Conservation (phyloP, 768 basidiomycete genomes). For the Tricholomella constricta region DNA sequence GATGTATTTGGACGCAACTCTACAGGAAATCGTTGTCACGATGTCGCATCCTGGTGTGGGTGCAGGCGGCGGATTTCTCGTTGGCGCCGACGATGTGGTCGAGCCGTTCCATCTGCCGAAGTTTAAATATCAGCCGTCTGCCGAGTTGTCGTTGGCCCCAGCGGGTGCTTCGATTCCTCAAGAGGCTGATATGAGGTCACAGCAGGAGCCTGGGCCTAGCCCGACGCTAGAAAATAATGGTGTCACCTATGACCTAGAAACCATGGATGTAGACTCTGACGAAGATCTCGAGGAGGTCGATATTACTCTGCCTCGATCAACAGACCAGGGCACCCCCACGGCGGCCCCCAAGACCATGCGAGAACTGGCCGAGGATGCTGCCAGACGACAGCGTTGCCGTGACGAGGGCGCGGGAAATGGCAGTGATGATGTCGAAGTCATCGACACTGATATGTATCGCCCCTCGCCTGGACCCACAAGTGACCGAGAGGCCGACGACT, state of each 20-base stretch:
- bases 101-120: constrained; percentile 72
- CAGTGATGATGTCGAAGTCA: constrained; percentile 5
- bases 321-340: not conserved
- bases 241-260: constrained; percentile 38
- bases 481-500: not conserved
- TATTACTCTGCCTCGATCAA: not conserved
- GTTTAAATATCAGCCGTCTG: constrained; percentile 48
- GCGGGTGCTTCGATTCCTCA: not conserved
- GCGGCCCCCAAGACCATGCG: constrained; percentile 60
- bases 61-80: constrained; percentile 66
- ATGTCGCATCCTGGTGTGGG: constrained; percentile 21
- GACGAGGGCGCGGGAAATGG: constrained; percentile 1
- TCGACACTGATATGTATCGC: constrained; percentile 6
- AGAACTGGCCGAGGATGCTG: constrained; percentile 57
- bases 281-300: constrained; percentile 28
- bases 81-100: constrained; percentile 72
- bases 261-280: constrained; percentile 37
- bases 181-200: not conserved
- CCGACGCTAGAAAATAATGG: constrained; percentile 19
- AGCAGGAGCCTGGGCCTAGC: not conserved
- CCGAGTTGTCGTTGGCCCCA: constrained; percentile 16
- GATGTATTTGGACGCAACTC: not conserved
- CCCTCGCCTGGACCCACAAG: not conserved
- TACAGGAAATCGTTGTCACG: constrained; percentile 17
- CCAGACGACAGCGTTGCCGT: constrained; percentile 15